Base-by-base conservation (phyloP, 1,284 basidiomycete genomes). In the Flammula alnicola region DNA sequence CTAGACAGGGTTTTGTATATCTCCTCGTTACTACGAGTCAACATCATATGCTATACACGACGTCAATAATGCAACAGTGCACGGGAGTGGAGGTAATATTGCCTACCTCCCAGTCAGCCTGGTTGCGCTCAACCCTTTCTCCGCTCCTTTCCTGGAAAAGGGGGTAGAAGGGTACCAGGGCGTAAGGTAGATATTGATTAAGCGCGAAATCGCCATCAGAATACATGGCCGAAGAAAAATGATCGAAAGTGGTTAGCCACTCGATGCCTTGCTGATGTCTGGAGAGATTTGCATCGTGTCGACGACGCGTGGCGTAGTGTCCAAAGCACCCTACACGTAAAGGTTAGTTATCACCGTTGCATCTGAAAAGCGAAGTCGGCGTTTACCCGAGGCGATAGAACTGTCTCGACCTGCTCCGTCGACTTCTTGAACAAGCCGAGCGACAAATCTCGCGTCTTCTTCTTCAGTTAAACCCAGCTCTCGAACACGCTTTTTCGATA, bases 351-450 rank as follows among this genome's bases (percentile, higher is more conserved):
- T 35, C 9, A 40, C 14, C 23, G 31, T 12, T 22, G 43, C 32
- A 53, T 31, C 27, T 41, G 22, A 35, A 23, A 39, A 20, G 39
- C 3, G 47, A 25, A 40, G 16, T 12, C n/a, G 12, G n/a, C 30
- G 46, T 50, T 26, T 9, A 87, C 95, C 95, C 54, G 88, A 80
- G 12, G 93, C 87, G 49, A 99, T 76, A 63, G 83, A 88, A 64
- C 88, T 91, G 62, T 91, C 83, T 51, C 91, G 84, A n/a, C 93
- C 95, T 63, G 86, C 88, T 1, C 83, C 79, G 49, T 92, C 89
- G 23, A 97, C 77, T 49, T 86, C 83, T 44, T 80, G 79, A 51
- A 86, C 84, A 23, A 99, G 76, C 27, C 94, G 79, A 41, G 79
- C 78, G 17, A 98, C 88, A 66, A 90, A 97, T 62, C 77, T 78